Evolutionary conservation across 495 filamentous ascomycete genomes (phyloP).

Genomic region (Lineolata rhizophorae): DNA sequence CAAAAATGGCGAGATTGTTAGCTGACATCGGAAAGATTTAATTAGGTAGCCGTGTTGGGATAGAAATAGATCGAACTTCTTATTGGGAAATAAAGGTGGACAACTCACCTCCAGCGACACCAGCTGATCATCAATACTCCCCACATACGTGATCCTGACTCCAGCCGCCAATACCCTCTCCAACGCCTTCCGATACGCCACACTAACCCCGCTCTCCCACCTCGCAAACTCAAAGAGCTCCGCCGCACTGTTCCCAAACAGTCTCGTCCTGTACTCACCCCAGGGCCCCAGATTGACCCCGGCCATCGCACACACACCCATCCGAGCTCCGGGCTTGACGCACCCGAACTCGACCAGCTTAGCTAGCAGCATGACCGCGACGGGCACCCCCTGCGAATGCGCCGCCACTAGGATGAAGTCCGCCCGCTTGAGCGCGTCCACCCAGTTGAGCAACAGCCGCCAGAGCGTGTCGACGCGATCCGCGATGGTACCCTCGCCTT

Average conservation of each 20-base stretch:
- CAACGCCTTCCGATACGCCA: constrained; percentile 56
- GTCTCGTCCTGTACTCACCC: constrained; percentile 59
- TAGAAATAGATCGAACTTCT: no score
- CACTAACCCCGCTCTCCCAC: constrained; percentile 56
- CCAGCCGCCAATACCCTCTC: constrained; percentile 52
- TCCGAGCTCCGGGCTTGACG: constrained; percentile 34
- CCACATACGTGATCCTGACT: constrained; percentile 62
- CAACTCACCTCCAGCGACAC: constrained; percentile 59
- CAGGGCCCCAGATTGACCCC: constrained; percentile 90
- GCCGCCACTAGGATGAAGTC: constrained; percentile 81
- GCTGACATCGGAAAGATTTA: no score
- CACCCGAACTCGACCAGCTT: constrained; percentile 69
- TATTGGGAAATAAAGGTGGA: constrained; percentile 1
- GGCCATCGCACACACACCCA: constrained; percentile 83
- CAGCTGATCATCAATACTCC: constrained; percentile 91
- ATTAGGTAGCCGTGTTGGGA: no score
- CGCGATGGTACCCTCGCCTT: constrained; percentile 90
- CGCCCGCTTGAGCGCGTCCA: constrained; percentile 66
- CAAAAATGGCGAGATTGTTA: background rate
- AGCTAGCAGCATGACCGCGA: constrained; percentile 79
- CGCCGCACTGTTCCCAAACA: constrained; percentile 67
- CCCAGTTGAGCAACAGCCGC: constrained; percentile 89
- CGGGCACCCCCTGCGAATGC: constrained; percentile 89
- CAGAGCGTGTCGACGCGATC: constrained; percentile 81
- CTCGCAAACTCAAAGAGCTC: constrained; percentile 86